Evolutionary conservation across 345 rosid species (phyloP).

Genomic region (Ailanthus altissimus): DNA sequence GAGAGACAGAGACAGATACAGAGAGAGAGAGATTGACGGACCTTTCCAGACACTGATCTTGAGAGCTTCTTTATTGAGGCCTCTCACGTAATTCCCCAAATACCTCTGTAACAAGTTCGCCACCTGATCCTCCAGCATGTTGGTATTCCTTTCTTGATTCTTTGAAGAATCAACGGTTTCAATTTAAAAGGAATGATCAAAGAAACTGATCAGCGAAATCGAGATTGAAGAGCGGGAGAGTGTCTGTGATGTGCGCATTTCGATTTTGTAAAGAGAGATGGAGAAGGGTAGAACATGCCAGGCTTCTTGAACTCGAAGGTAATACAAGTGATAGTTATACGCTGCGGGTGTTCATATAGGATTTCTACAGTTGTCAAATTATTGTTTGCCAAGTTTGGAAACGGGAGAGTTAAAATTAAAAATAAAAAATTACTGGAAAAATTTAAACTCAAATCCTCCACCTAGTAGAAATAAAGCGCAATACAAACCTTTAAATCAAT

Average conservation of each 20-base stretch:
- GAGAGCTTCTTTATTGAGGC: constrained; percentile 92
- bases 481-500: too few relatives aligned
- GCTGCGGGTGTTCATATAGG: background rate
- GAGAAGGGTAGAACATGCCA: too few relatives aligned
- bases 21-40: constrained; percentile 18
- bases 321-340: background rate
- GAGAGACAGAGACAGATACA: background rate
- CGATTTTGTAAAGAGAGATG: background rate
- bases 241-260: background rate
- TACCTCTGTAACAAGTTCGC: constrained; percentile 83
- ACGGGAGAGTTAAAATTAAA: background rate
- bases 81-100: constrained; percentile 86
- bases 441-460: too few relatives aligned
- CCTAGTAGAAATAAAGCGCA: too few relatives aligned
- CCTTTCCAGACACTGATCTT: constrained; percentile 99
- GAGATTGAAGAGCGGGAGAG: background rate
- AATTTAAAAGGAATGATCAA: background rate
- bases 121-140: constrained; percentile 99
- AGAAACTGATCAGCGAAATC: constrained; percentile 10
- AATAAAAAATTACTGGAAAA: too few relatives aligned
- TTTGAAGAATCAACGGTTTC: constrained; percentile 10
- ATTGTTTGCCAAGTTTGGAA: background rate
- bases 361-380: background rate
- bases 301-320: constrained; percentile 28
- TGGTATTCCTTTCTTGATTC: constrained; percentile 21